Base-by-base conservation (phyloP, 768 basidiomycete genomes). In the Agrocybe pediades region DNA sequence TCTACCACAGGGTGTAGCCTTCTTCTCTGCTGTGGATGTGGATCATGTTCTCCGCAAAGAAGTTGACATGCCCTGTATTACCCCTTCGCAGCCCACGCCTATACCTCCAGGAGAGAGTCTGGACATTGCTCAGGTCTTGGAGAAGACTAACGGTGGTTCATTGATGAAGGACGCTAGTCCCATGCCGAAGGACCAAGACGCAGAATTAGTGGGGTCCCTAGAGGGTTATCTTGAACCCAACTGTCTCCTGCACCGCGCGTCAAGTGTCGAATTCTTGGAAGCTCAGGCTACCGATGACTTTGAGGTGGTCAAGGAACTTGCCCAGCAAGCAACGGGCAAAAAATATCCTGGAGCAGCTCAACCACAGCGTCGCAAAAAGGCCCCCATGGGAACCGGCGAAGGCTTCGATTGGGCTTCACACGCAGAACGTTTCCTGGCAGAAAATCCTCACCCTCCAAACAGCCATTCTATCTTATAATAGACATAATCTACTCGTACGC, bases 21-120 rank as follows among this genome's bases (percentile, higher is more conserved):
- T 97, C 76, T 98, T 99, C 76, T 97, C 94, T 1, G 92, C 93
- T 0, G 94, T 99, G 43, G 97, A 98, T 66, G 74, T 98, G 19
- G 96, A 99, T 68, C 76, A 78, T 15, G 90, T 97, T 0, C 77
- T 98, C 36, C 82, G 97, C 29, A 99, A 99, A 69, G 96, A 98
- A 71, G 93, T 95, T 21, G 90, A 95, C 65, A 93, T 98, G 91
- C 78, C 92, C 0, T 99, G 96, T 61, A 82, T 92, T 27, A 99
- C 97, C 7, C 96, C 96, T 0, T 95, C 92, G 6, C 92, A 98
- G 57, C 90, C 91, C 16, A 67, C 66, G 17, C 81, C 88, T 0
- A 93, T 98, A 51, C 82, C 90, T 0, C 80, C 92, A 0, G 97
- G 96, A n/a, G 90, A 97, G 71, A 88, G 85, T 46, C 66, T 97